Evolutionary conservation across 176 grass and related monocot species (phyloP).

Genomic region (Pharus latifolius): DNA sequence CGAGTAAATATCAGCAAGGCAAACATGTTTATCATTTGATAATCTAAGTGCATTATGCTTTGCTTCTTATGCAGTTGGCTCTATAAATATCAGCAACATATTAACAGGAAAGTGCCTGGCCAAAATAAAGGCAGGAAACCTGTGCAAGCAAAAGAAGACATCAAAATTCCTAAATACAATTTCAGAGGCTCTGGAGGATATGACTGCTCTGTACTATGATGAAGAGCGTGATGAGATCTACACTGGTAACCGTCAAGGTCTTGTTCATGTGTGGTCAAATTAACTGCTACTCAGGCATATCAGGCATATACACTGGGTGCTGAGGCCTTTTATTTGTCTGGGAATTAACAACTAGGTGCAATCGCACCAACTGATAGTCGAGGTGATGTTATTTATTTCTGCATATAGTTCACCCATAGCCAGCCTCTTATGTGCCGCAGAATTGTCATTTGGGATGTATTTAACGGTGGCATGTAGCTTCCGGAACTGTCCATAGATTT

Average conservation of each 20-base stretch:
- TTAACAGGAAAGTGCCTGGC: constrained; percentile 62
- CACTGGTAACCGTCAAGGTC: constrained; percentile 46
- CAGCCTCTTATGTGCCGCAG: background rate
- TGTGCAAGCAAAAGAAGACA: constrained; percentile 11
- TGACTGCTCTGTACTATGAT: constrained; percentile 50
- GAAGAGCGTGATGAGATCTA: constrained; percentile 70
- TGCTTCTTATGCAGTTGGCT: constrained; percentile 28
- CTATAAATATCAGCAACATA: constrained; percentile 70
- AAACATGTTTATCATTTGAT: background rate
- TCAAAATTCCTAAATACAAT: constrained; percentile 33
- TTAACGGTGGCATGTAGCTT: background rate
- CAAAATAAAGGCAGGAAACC: constrained; percentile 46
- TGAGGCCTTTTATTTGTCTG: too few relatives aligned
- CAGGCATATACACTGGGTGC: background rate
- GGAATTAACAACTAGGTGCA: too few relatives aligned
- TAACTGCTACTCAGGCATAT: background rate
- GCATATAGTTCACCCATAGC: background rate
- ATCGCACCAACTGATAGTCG: too few relatives aligned
- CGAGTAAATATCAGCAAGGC: too few relatives aligned
- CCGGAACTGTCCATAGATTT: background rate
- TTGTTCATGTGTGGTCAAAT: constrained; percentile 68
- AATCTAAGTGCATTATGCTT: constrained; percentile 6
- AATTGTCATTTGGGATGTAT: background rate
- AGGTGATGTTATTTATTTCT: background rate
- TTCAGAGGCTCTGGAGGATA: constrained; percentile 41